Conservation (phyloP, 129 eudicot species). For the sunflower (Helianthus annuus) region HanXRQr2.0-SUNRISE NC_035437.2:151161358-151161857, state of each 20-base stretch:
- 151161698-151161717: no score
- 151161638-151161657: background rate
- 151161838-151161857: no score
- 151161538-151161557: slow-evolving; percentile 26
- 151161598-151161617: slow-evolving; percentile 24
- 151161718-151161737: no score
- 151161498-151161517: background rate
- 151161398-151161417: slow-evolving; percentile 71
- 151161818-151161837: no score
- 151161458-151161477: no score
- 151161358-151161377: slow-evolving; percentile 88
- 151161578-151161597: slow-evolving; percentile 18
- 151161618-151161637: slow-evolving; percentile 24
- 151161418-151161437: slow-evolving; percentile 79
- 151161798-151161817: no score
- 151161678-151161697: background rate
- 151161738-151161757: no score
- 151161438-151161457: no score
- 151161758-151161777: no score
- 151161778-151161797: no score
- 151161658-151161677: background rate
- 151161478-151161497: no score
- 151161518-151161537: slow-evolving; percentile 1
- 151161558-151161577: slow-evolving; percentile 11
- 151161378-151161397: slow-evolving; percentile 61